A percentile compares a stretch with the other conserved stretches of the same genome.
Evolutionary conservation across 768 basidiomycete genomes (phyloP).

Genomic region (Chalciporus sphaerocephalus): DNA sequence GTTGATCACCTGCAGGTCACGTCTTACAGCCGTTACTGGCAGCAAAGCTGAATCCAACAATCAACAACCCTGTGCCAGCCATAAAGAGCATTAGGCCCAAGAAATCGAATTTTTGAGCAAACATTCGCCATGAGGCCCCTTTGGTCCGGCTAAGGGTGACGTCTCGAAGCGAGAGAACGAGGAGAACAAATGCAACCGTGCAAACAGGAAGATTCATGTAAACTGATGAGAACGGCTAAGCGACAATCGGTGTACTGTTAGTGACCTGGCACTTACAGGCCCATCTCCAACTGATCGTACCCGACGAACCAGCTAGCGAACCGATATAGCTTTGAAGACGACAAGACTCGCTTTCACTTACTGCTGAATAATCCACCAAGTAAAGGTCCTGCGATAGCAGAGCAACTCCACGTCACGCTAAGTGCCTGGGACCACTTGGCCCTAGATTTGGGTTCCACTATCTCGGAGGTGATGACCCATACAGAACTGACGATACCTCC

Average conservation of each 20-base stretch:
- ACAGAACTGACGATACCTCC: constrained; percentile 84
- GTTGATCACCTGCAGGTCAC: constrained; percentile 1
- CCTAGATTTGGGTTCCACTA: constrained; percentile 64
- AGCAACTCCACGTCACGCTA: constrained; percentile 83
- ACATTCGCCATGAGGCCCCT: constrained; percentile 52
- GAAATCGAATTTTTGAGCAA: constrained; percentile 66
- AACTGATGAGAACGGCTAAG: constrained; percentile 37
- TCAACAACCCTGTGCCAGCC: constrained; percentile 64
- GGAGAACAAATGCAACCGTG: constrained; percentile 51
- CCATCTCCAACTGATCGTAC: constrained; percentile 69
- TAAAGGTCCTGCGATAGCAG: constrained; percentile 77
- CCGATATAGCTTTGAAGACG: constrained; percentile 14
- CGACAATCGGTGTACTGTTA: constrained; percentile 6
- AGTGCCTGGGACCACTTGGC: constrained; percentile 85
- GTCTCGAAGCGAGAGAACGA: constrained; percentile 56
- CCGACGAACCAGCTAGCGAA: constrained; percentile 27
- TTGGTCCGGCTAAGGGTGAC: constrained; percentile 45
- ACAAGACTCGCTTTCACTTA: constrained; percentile 38
- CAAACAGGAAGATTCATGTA: constrained; percentile 81
- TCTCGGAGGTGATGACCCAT: constrained; percentile 83
- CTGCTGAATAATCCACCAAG: constrained; percentile 81
- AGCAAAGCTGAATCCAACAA: constrained; percentile 79
- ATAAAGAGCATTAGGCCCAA: constrained; percentile 70
- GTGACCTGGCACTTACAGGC: constrained; percentile 56
- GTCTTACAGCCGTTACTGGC: constrained; percentile 62